Evolutionary conservation across 495 filamentous ascomycete genomes (phyloP).

Genomic region (Talaromyces stipitatus): DNA sequence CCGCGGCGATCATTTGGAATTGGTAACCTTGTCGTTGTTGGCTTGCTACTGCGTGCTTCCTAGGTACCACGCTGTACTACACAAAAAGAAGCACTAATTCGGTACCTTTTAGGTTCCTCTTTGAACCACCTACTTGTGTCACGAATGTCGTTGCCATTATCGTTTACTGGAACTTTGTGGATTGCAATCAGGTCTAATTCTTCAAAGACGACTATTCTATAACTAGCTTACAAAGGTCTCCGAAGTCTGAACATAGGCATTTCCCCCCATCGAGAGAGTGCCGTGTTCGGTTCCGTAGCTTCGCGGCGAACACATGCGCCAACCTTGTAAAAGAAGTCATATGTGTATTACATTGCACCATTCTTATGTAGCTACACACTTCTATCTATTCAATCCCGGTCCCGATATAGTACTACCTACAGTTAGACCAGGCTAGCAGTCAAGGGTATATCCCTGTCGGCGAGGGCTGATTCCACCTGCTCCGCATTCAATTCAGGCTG

Average conservation of each 20-base stretch:
- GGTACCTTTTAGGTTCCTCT: too few species aligned
- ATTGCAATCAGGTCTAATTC: too few species aligned
- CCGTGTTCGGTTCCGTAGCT: not conserved
- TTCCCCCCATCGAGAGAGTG: not conserved
- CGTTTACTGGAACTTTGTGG: too few species aligned
- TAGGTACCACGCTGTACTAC: too few species aligned
- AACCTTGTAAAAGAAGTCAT: not conserved
- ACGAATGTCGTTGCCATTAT: too few species aligned
- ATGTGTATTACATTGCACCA: not conserved
- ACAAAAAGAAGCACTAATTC: too few species aligned
- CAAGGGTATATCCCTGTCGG: not conserved
- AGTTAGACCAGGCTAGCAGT: not conserved
- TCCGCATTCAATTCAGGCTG: not conserved
- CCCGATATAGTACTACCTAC: not conserved
- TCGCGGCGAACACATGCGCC: not conserved
- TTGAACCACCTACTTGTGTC: too few species aligned
- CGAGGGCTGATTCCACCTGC: not conserved
- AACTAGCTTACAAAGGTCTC: not conserved
- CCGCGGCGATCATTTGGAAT: not conserved
- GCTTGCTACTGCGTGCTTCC: too few species aligned
- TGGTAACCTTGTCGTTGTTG: too few species aligned
- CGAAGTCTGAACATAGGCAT: not conserved
- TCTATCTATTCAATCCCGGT: not conserved
- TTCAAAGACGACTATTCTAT: too few species aligned
- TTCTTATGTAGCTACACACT: not conserved